A percentile compares a stretch with the other conserved stretches of the same genome.
Evolutionary conservation across 179 eudicot genomes (phyloP).

Genomic region (Monotropa hypopitys): DNA sequence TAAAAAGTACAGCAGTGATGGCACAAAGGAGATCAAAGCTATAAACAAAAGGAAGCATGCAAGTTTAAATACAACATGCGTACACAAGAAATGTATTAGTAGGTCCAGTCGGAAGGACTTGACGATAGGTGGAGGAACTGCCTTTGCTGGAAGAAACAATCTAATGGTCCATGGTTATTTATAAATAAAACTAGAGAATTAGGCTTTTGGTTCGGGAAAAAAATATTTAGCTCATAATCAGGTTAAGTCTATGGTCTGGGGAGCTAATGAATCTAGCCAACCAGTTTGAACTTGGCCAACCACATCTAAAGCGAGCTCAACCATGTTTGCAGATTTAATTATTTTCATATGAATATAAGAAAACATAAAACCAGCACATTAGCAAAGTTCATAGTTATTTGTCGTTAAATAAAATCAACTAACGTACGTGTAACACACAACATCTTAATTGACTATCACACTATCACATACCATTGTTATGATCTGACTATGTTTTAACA

Average conservation of each 20-base stretch:
- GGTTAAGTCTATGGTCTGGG: background rate
- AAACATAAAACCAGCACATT: background rate
- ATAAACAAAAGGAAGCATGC: background rate
- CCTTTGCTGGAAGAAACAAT: background rate
- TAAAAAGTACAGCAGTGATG: background rate
- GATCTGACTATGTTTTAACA: background rate
- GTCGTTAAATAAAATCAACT: background rate
- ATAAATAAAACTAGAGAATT: background rate
- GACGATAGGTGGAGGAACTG: background rate
- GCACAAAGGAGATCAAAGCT: background rate
- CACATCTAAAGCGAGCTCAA: background rate
- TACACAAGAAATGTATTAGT: background rate
- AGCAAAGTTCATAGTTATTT: background rate
- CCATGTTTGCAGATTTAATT: background rate
- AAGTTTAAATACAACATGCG: background rate
- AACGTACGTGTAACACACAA: background rate
- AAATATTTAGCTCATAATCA: background rate
- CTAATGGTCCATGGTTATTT: background rate
- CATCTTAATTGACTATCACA: no score
- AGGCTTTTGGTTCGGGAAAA: background rate
- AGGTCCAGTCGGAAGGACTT: background rate
- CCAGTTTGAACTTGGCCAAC: background rate
- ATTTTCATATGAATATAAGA: background rate
- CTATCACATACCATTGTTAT: background rate
- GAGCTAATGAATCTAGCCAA: background rate